These are phyloP conservation scores for Pichia sp. DNA, from an alignment of 1,139 yeast species.

Conservation along the genomic window DNA sequence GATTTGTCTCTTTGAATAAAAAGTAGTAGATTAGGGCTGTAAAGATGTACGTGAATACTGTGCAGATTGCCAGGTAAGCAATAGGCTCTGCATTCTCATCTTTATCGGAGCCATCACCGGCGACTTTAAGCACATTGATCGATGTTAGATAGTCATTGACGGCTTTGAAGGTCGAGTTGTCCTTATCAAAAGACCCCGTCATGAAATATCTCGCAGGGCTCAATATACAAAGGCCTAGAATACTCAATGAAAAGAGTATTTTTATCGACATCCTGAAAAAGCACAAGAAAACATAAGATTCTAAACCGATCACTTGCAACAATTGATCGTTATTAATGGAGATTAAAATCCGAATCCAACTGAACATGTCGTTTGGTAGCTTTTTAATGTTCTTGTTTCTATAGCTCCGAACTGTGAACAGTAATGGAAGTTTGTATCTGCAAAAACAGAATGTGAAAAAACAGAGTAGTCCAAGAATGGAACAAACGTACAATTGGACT, in stretches of 20 bases:
- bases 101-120: slow-evolving; percentile 1
- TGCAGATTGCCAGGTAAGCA: slow-evolving; percentile 63
- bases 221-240: slow-evolving; percentile 61
- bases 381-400: slow-evolving; percentile 29
- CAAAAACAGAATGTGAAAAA: slow-evolving; percentile 30
- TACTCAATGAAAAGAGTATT: slow-evolving; percentile 51
- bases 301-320: slow-evolving; percentile 59
- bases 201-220: slow-evolving; percentile 70
- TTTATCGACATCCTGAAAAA: slow-evolving; percentile 76
- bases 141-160: background rate
- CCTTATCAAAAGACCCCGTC: slow-evolving; percentile 67
- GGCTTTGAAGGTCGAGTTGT: slow-evolving; percentile 11
- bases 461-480: slow-evolving; percentile 26
- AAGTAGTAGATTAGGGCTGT: slow-evolving; percentile 64
- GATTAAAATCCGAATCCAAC: slow-evolving; percentile 55
- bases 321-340: slow-evolving; percentile 50
- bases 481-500: slow-evolving; percentile 31
- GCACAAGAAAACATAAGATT: slow-evolving; percentile 66
- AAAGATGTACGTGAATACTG: slow-evolving; percentile 81
- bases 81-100: slow-evolving; percentile 26
- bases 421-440: slow-evolving; percentile 30
- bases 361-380: slow-evolving; percentile 38
- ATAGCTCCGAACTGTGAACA: slow-evolving; percentile 31
- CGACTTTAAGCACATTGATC: background rate
- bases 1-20: slow-evolving; percentile 63